These are phyloP conservation scores for Ophiosphaerella korrae DNA, from an alignment of 2,329 filamentous ascomycete genomes.

Conservation along the genomic window DNA sequence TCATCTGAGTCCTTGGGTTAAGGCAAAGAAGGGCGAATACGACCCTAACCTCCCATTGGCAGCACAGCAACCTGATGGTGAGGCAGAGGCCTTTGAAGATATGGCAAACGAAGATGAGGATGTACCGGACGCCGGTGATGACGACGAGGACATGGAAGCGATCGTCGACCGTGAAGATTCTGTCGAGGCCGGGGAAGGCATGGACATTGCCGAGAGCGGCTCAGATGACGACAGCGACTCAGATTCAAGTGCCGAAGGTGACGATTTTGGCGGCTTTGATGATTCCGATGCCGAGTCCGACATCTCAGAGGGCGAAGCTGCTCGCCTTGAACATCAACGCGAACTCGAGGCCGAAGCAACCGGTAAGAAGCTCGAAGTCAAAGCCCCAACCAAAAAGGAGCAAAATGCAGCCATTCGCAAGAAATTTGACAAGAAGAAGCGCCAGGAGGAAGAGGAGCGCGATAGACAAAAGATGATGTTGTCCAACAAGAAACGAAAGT, in stretches of 20 bases:
- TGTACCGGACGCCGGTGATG: constrained; percentile 46
- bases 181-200: constrained; percentile 55
- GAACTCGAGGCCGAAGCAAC: constrained; percentile 92
- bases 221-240: constrained; percentile 54
- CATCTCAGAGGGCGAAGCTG: constrained; percentile 60
- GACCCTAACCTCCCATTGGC: constrained; percentile 86
- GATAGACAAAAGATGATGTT: constrained; percentile 98
- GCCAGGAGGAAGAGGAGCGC: constrained; percentile 79
- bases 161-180: constrained; percentile 48
- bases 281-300: constrained; percentile 54
- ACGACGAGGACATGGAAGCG: constrained; percentile 34
- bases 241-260: constrained; percentile 25
- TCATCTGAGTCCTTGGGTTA: constrained; percentile 95
- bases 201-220: constrained; percentile 55
- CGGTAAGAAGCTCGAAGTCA: constrained; percentile 60
- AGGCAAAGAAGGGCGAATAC: constrained; percentile 82
- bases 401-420: constrained; percentile 74
- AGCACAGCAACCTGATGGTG: constrained; percentile 85
- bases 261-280: constrained; percentile 55
- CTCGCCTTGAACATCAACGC: constrained; percentile 74
- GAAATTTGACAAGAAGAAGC: constrained; percentile 63
- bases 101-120: constrained; percentile 49
- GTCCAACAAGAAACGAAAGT: constrained; percentile 95
- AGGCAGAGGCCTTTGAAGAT: constrained; percentile 75
- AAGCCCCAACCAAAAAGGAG: constrained; percentile 52